phyloP scores from a whole-genome alignment of 306 rosid genomes.

The Vigna angularis region DNA sequence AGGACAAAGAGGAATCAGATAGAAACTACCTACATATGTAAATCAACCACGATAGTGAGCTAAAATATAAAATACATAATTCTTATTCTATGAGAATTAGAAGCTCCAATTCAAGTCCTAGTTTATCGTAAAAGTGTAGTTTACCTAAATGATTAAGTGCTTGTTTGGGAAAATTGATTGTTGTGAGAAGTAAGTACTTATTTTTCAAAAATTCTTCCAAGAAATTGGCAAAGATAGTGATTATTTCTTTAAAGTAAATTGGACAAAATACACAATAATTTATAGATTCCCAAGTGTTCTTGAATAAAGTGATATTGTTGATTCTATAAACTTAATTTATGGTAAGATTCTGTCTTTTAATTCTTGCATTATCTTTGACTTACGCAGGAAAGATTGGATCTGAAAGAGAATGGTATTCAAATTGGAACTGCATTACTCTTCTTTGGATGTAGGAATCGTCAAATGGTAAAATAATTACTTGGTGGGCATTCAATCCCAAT shows the following conservation, averaged over 20 bases:
- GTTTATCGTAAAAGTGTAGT: background rate
- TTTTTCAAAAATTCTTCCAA: background rate
- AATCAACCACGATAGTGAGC: background rate
- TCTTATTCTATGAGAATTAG: conserved; percentile 1
- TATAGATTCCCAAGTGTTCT: background rate
- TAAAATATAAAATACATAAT: background rate
- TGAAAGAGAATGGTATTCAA: conserved; percentile 63
- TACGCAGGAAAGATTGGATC: conserved; percentile 74
- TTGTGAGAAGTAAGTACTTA: background rate
- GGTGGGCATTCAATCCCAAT: conserved; percentile 1
- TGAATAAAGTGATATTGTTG: background rate
- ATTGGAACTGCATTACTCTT: conserved; percentile 76
- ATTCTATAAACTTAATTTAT: background rate
- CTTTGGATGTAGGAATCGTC: conserved; percentile 89
- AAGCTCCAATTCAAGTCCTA: background rate
- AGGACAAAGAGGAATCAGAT: conserved; percentile 1
- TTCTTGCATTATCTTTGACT: conserved; percentile 31
- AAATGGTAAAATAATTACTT: conserved; percentile 58
- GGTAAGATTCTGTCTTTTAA: conserved; percentile 9
- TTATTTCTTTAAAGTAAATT: background rate
- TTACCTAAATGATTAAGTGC: background rate
- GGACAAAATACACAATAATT: background rate
- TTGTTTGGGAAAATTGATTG: background rate
- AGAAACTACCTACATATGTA: background rate
- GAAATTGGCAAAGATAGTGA: background rate